Percentiles rank a stretch among this genome's conserved stretches.
These are phyloP conservation scores for Globisporangium yorkense DNA, from an alignment of 352 stramenopile genomes.

Conservation along the genomic window DNA sequence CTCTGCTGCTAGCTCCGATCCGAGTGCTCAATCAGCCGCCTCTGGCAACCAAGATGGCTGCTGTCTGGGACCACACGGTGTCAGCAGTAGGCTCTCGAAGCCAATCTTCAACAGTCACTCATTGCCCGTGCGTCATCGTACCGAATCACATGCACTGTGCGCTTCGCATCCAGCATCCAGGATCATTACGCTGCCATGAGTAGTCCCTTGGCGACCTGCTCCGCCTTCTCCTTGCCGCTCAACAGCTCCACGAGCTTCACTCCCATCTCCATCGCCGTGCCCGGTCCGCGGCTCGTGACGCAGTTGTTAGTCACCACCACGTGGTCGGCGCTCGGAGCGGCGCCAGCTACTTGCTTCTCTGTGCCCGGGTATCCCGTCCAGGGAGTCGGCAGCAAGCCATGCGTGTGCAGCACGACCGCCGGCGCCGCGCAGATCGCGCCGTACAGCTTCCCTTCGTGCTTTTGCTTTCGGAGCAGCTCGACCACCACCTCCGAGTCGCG, in stretches of 20 bases:
- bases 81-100: too few species aligned
- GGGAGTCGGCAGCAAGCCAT: constrained; percentile 45
- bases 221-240: constrained; percentile 41
- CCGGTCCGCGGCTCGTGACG: constrained; percentile 54
- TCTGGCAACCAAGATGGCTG: too few species aligned
- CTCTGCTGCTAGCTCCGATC: too few species aligned
- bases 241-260: constrained; percentile 55
- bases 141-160: not conserved
- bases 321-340: constrained; percentile 27
- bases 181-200: constrained; percentile 20
- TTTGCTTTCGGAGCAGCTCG: constrained; percentile 56
- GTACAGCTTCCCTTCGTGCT: constrained; percentile 55
- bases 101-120: too few species aligned
- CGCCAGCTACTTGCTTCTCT: constrained; percentile 49
- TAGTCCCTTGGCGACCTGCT: constrained; percentile 51
- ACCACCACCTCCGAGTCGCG: constrained; percentile 57
- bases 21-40: too few species aligned
- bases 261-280: constrained; percentile 37
- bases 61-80: too few species aligned
- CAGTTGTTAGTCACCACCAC: constrained; percentile 47
- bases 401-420: constrained; percentile 57
- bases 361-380: constrained; percentile 69
- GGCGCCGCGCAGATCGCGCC: constrained; percentile 75
- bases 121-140: too few species aligned
- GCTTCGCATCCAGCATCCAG: too few species aligned